Conservation (phyloP, 306 rosid species). For the Cucurbita argyrosperma region DNA sequence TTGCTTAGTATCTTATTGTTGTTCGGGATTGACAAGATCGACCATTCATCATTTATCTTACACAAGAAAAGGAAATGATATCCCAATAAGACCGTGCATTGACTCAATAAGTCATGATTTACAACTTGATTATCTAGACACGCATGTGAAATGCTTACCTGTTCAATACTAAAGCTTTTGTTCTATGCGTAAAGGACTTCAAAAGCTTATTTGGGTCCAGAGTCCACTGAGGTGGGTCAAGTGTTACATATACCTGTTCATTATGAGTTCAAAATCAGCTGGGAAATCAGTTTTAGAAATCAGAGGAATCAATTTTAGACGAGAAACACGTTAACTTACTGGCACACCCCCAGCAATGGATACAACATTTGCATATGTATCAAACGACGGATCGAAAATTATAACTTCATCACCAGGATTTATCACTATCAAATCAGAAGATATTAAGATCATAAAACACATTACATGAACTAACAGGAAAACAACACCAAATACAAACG, state of each 20-base stretch:
- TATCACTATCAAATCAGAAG: constrained; percentile 40
- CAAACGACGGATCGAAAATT: constrained; percentile 56
- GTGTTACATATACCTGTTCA: constrained; percentile 48
- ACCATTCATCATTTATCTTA: background rate
- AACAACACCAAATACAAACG: background rate
- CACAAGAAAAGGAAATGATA: background rate
- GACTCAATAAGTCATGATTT: background rate
- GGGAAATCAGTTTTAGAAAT: background rate
- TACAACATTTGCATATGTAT: constrained; percentile 48
- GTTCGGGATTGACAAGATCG: background rate
- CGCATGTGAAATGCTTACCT: constrained; percentile 28
- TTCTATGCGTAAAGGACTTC: constrained; percentile 43
- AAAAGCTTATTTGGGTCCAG: constrained; percentile 45
- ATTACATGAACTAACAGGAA: background rate
- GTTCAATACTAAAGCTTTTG: constrained; percentile 66
- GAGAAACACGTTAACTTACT: constrained; percentile 21
- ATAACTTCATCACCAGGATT: constrained; percentile 69
- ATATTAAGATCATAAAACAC: background rate
- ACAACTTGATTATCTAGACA: background rate
- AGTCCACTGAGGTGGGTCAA: constrained; percentile 77
- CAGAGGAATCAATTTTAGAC: background rate
- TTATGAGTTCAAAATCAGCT: constrained; percentile 4
- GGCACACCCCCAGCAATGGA: constrained; percentile 68
- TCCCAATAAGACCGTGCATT: background rate
- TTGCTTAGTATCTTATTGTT: background rate